phyloP scores from a whole-genome alignment of 1,139 yeast species.

The Meyerozyma smithsonii region DNA sequence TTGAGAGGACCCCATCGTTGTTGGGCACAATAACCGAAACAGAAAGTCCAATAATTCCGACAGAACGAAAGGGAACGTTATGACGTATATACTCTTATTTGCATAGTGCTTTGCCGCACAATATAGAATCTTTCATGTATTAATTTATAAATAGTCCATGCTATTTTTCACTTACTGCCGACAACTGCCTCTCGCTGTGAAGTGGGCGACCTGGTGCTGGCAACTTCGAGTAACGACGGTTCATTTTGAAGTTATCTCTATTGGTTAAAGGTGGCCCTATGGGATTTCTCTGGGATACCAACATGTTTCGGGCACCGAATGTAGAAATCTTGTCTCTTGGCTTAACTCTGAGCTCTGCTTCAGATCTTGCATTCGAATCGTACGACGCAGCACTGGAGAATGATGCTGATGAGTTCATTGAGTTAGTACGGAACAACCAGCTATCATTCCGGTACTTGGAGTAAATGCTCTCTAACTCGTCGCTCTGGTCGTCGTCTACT shows the following conservation, averaged over 20 bases:
- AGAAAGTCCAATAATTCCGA: not conserved
- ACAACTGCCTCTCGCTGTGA: too few species aligned
- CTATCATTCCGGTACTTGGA: slow-evolving; percentile 36
- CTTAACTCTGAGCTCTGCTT: slow-evolving; percentile 16
- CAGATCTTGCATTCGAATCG: slow-evolving; percentile 16
- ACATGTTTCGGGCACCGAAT: not conserved
- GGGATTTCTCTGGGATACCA: not conserved
- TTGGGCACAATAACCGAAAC: not conserved
- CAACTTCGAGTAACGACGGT: not conserved
- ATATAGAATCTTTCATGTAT: too few species aligned
- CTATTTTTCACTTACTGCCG: too few species aligned
- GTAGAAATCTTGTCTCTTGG: slow-evolving; percentile 5
- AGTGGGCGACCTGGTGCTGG: too few species aligned
- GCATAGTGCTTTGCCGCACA: too few species aligned
- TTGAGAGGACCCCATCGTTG: not conserved
- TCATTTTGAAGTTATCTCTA: slow-evolving; percentile 1
- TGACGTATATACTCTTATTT: too few species aligned
- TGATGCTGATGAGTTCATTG: slow-evolving; percentile 9
- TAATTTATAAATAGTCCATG: too few species aligned
- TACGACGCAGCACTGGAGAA: slow-evolving; percentile 16
- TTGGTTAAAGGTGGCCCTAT: not conserved
- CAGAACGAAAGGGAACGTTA: too few species aligned
- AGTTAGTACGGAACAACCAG: slow-evolving; percentile 23
- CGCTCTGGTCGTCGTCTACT: slow-evolving; percentile 17
- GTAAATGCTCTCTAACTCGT: slow-evolving; percentile 38